Evolutionary conservation across 2,329 filamentous ascomycete genomes (phyloP).

Genomic region (Beauveria caledonica): DNA sequence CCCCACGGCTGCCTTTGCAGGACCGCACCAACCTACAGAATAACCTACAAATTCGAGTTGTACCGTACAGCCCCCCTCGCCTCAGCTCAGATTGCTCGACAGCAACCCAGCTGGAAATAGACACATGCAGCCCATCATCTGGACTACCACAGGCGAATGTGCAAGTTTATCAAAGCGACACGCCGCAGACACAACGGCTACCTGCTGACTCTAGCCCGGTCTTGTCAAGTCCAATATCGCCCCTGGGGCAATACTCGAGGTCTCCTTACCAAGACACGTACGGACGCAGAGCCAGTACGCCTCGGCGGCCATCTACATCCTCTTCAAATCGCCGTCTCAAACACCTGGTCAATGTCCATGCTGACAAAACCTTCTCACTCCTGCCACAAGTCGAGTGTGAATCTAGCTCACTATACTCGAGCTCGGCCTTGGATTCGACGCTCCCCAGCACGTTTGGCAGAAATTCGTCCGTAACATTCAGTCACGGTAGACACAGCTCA

Average conservation of each 20-base stretch:
- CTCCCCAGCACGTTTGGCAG: slow-evolving; percentile 41
- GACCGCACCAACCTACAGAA: slow-evolving; percentile 12
- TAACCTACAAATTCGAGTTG: slow-evolving; percentile 27
- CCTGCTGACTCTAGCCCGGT: background rate
- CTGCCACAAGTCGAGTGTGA: slow-evolving; percentile 26
- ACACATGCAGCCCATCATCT: background rate
- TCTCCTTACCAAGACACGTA: background rate
- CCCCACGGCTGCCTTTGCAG: background rate
- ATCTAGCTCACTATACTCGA: slow-evolving; percentile 23
- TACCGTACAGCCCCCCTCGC: slow-evolving; percentile 31
- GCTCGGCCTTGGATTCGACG: slow-evolving; percentile 38
- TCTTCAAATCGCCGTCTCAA: slow-evolving; percentile 21
- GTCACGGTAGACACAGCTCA: slow-evolving; percentile 40
- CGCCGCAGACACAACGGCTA: slow-evolving; percentile 1
- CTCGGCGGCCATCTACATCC: slow-evolving; percentile 19
- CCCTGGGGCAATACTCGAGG: background rate
- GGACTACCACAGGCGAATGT: background rate
- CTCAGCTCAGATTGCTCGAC: slow-evolving; percentile 24
- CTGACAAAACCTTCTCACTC: slow-evolving; percentile 53
- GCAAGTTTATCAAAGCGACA: slow-evolving; percentile 1
- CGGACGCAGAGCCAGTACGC: slow-evolving; percentile 9
- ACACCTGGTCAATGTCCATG: slow-evolving; percentile 40
- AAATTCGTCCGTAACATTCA: slow-evolving; percentile 35
- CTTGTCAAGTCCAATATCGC: background rate
- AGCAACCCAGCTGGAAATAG: background rate